These are phyloP conservation scores for Boletellus ananas DNA, from an alignment of 768 basidiomycete species.

Conservation along the genomic window DNA sequence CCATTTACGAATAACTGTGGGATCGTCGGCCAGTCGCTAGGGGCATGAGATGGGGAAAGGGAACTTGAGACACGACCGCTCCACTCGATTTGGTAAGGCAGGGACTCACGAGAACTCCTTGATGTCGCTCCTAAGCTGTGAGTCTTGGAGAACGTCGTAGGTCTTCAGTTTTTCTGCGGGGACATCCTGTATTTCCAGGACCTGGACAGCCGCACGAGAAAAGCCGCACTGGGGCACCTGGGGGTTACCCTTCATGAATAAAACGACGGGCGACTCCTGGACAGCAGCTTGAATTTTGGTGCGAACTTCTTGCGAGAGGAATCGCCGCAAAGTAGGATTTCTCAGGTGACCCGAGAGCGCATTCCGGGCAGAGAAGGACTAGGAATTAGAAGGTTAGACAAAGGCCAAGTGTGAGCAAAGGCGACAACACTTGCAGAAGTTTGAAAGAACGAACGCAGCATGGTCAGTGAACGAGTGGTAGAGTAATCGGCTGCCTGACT, in stretches of 20 bases:
- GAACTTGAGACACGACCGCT: neutral
- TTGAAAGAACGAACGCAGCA: slow-evolving; percentile 17
- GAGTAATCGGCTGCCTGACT: too few relatives aligned
- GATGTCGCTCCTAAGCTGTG: slow-evolving; percentile 77
- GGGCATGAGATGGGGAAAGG: neutral
- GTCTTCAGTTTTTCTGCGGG: slow-evolving; percentile 64
- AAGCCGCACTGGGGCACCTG: slow-evolving; percentile 72
- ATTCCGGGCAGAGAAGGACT: slow-evolving; percentile 12
- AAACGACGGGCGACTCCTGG: slow-evolving; percentile 71
- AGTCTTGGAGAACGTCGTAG: slow-evolving; percentile 61
- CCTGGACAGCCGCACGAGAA: slow-evolving; percentile 70
- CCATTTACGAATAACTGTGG: slow-evolving; percentile 94
- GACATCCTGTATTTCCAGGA: slow-evolving; percentile 51
- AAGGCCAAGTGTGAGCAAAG: too few relatives aligned
- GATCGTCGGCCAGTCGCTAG: slow-evolving; percentile 97
- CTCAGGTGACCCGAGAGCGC: slow-evolving; percentile 5
- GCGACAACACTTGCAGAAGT: slow-evolving; percentile 10
- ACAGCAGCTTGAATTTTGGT: slow-evolving; percentile 71
- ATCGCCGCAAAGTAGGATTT: slow-evolving; percentile 33
- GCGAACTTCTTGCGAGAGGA: slow-evolving; percentile 60
- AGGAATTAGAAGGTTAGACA: neutral
- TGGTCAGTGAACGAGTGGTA: too few relatives aligned
- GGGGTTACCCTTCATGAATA: slow-evolving; percentile 98
- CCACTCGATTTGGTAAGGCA: neutral
- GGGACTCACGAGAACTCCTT: slow-evolving; percentile 94